These are phyloP conservation scores for Diaporthe sp. DNA, from an alignment of 2,329 filamentous ascomycete genomes.

Conservation along the genomic window DNA sequence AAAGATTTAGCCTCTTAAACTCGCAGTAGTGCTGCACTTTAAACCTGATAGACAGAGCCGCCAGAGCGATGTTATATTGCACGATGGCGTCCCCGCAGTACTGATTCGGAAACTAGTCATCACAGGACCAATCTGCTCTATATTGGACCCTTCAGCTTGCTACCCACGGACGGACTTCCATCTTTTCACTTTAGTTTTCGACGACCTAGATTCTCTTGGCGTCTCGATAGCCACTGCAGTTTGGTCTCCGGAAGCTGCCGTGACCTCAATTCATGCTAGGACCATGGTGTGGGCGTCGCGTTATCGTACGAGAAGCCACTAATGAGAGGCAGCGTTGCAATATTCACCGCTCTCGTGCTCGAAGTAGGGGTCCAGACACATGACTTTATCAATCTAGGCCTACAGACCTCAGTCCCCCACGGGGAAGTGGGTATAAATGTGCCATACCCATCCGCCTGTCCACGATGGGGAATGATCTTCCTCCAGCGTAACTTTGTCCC, in stretches of 20 bases:
- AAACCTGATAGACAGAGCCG: constrained; percentile 30
- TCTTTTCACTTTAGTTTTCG: constrained; percentile 22
- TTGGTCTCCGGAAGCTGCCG: not conserved
- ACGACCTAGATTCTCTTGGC: constrained; percentile 27
- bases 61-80: constrained; percentile 30
- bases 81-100: constrained; percentile 26
- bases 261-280: not conserved
- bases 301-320: constrained; percentile 26
- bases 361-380: not conserved
- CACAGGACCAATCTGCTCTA: constrained; percentile 22
- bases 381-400: not conserved
- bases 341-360: not conserved
- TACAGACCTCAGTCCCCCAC: not conserved
- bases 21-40: constrained; percentile 23
- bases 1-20: constrained; percentile 32
- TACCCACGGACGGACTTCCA: constrained; percentile 25
- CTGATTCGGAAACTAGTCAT: constrained; percentile 29
- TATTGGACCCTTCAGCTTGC: constrained; percentile 31
- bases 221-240: not conserved
- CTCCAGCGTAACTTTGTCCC: not conserved
- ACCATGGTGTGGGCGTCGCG: not conserved
- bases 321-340: constrained; percentile 2
- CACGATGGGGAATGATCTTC: constrained; percentile 29
- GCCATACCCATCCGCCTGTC: constrained; percentile 2
- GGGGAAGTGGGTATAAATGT: constrained; percentile 17